Percentiles rank a stretch among this genome's conserved stretches.
These are phyloP conservation scores for Biancaea sappan DNA, from an alignment of 306 rosid genomes.

Conservation along the genomic window DNA sequence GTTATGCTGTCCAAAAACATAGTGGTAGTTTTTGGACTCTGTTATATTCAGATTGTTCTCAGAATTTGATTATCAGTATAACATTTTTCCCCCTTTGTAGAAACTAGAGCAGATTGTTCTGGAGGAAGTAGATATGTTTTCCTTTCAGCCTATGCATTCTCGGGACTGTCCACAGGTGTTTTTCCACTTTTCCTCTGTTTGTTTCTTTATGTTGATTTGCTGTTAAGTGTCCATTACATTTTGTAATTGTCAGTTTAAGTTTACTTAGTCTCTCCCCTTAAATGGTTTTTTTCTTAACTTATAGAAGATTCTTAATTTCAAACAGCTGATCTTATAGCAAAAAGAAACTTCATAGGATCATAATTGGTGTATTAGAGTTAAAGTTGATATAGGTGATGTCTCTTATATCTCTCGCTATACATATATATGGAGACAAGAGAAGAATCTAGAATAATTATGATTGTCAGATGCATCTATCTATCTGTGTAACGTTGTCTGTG, in stretches of 20 bases:
- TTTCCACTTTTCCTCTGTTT: neutral
- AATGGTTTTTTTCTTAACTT: neutral
- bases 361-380: neutral
- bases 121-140: constrained; percentile 68
- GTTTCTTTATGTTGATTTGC: constrained; percentile 1
- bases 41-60: constrained; percentile 6
- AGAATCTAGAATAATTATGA: too few relatives aligned
- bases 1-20: neutral
- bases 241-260: neutral
- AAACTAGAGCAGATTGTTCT: constrained; percentile 76
- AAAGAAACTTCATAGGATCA: neutral
- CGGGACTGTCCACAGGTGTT: constrained; percentile 88
- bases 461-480: too few relatives aligned
- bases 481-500: too few relatives aligned
- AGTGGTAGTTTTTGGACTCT: neutral
- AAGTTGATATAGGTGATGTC: neutral
- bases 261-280: neutral
- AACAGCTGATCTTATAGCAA: neutral
- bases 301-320: neutral
- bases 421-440: too few relatives aligned
- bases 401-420: too few relatives aligned
- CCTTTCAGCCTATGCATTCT: constrained; percentile 89
- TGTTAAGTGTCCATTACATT: neutral
- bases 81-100: constrained; percentile 41
- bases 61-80: constrained; percentile 5